These are phyloP conservation scores for Amphichorda felina DNA, from an alignment of 2,329 filamentous ascomycete genomes.

Conservation along the genomic window DNA sequence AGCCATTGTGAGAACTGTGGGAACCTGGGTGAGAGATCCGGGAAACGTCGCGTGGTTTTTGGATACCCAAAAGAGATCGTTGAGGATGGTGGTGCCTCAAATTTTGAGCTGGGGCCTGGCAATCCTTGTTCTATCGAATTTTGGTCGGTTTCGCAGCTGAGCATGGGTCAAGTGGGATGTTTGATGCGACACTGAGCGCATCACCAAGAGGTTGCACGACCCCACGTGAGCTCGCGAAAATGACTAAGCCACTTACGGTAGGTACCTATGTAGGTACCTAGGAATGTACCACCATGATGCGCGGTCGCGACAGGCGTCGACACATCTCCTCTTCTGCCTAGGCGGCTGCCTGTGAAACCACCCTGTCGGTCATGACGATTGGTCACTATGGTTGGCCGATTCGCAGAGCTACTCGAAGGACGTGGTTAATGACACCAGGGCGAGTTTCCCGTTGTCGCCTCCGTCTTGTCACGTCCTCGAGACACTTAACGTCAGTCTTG, in stretches of 20 bases:
- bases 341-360: constrained; percentile 5
- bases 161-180: too few species aligned
- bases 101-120: too few species aligned
- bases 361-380: constrained; percentile 4
- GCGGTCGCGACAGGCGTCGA: constrained; percentile 1
- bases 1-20: constrained; percentile 38
- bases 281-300: neutral
- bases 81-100: too few species aligned
- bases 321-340: constrained; percentile 1
- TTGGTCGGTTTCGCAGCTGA: too few species aligned
- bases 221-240: constrained; percentile 20
- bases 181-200: too few species aligned
- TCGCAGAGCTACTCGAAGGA: neutral
- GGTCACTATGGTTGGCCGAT: constrained; percentile 1
- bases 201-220: constrained; percentile 7
- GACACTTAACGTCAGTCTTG: neutral
- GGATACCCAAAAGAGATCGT: too few species aligned
- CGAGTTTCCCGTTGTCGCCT: neutral
- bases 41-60: too few species aligned
- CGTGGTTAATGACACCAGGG: constrained; percentile 4
- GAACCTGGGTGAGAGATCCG: too few species aligned
- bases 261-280: too few species aligned
- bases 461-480: neutral
- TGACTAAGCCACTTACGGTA: too few species aligned
- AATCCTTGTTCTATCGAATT: too few species aligned